phyloP scores from a whole-genome alignment of 108 stramenopile species.

The Asterionellopsis glacialis region DNA sequence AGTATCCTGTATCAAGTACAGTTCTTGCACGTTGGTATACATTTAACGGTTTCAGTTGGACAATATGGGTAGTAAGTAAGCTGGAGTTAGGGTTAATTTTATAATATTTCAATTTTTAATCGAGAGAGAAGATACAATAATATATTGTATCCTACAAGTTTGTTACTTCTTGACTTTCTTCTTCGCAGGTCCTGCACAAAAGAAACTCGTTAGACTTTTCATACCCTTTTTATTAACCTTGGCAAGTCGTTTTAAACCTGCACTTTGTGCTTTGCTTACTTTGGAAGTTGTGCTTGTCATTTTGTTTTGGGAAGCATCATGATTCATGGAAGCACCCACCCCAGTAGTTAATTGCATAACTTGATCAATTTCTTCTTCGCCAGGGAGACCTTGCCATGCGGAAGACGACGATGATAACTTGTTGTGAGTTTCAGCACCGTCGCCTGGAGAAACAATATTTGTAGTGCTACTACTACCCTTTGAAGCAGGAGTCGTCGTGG shows the following conservation, averaged over 20 bases:
- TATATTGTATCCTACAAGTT: too few species aligned
- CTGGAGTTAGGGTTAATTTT: too few species aligned
- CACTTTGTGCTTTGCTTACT: conserved; percentile 24
- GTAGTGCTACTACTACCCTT: background rate
- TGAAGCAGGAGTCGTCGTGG: background rate
- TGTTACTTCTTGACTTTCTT: background rate
- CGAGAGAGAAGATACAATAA: too few species aligned
- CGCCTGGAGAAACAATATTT: background rate
- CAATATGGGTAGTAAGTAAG: too few species aligned
- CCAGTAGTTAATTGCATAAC: conserved; percentile 29
- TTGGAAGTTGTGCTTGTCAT: conserved; percentile 6
- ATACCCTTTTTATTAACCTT: conserved; percentile 78
- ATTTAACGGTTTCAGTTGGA: too few species aligned
- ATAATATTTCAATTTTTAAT: too few species aligned
- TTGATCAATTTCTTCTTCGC: conserved; percentile 40
- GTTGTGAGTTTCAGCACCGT: too few species aligned
- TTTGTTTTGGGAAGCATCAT: conserved; percentile 16
- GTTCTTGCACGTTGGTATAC: too few species aligned
- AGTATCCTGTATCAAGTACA: too few species aligned
- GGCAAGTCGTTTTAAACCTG: conserved; percentile 52
- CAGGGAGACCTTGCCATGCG: conserved; percentile 1
- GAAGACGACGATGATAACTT: too few species aligned
- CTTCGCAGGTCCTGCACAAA: conserved; percentile 25
- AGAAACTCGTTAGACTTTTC: conserved; percentile 63
- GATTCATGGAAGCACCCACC: background rate